These are phyloP conservation scores for Strobilomyces echinocephalus DNA, from an alignment of 768 basidiomycete genomes.

Conservation along the genomic window DNA sequence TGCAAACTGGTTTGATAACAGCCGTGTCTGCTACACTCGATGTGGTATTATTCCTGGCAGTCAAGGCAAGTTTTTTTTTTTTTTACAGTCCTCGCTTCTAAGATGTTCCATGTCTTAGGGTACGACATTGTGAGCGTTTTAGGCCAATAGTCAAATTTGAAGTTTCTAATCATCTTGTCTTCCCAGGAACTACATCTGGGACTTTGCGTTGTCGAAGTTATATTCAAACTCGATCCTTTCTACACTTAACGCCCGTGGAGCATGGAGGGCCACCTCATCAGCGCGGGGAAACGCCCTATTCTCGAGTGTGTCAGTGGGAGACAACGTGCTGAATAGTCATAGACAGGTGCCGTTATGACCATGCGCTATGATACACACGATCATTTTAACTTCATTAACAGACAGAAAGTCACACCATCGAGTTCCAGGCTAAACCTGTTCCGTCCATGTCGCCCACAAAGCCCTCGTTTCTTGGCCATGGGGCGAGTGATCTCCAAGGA, in stretches of 20 bases:
- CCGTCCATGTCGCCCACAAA: background rate
- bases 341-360: conserved; percentile 2
- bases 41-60: conserved; percentile 20
- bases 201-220: conserved; percentile 26
- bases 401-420: conserved; percentile 3
- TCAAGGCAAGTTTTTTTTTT: conserved; percentile 6
- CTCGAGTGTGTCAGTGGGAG: background rate
- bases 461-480: background rate
- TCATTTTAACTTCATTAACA: background rate
- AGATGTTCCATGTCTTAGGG: background rate
- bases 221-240: conserved; percentile 26
- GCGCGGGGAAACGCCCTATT: conserved; percentile 10
- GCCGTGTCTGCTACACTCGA: conserved; percentile 17
- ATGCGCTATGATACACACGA: background rate
- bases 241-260: conserved; percentile 19
- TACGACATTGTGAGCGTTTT: conserved; percentile 6
- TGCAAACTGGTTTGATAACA: conserved; percentile 28
- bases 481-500: background rate
- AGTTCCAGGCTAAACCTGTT: background rate
- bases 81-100: background rate
- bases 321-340: background rate
- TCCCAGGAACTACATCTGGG: conserved; percentile 21
- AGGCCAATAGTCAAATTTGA: background rate
- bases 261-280: conserved; percentile 14
- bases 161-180: background rate